phyloP scores from a whole-genome alignment of 352 stramenopile species.

The Bremia lactucae region DNA sequence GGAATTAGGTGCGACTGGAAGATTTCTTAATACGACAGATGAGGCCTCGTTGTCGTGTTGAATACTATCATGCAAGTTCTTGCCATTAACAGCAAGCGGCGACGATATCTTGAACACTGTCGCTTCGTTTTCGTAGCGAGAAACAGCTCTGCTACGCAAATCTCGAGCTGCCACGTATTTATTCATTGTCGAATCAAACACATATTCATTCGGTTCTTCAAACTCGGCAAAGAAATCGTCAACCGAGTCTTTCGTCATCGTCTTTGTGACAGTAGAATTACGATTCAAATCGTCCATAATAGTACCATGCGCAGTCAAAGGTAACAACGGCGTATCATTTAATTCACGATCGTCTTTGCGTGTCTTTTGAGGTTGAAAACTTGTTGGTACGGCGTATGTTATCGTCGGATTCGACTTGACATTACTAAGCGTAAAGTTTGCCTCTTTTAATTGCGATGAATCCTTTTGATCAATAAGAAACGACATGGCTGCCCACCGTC shows the following conservation, averaged over 20 bases:
- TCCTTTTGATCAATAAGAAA: conserved; percentile 11
- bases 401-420: conserved; percentile 20
- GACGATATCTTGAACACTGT: conserved; percentile 4
- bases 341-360: conserved; percentile 4
- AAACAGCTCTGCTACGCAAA: conserved; percentile 2
- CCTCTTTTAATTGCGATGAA: conserved; percentile 2
- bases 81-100: background rate
- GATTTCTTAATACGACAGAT: background rate
- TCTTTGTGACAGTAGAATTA: conserved; percentile 6
- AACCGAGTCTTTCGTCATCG: conserved; percentile 21
- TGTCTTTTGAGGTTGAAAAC: conserved; percentile 11
- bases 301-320: conserved; percentile 11
- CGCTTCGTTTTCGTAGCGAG: conserved; percentile 2
- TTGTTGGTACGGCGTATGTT: conserved; percentile 36
- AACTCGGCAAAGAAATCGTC: conserved; percentile 73
- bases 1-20: background rate
- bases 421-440: conserved; percentile 31
- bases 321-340: conserved; percentile 4
- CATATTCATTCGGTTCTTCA: conserved; percentile 65
- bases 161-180: conserved; percentile 36
- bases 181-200: conserved; percentile 48
- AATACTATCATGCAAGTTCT: background rate
- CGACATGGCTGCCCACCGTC: conserved; percentile 13
- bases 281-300: conserved; percentile 64
- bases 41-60: conserved; percentile 2